Conservation (phyloP, 768 basidiomycete species). For the Paxillus rubicundulus region DNA sequence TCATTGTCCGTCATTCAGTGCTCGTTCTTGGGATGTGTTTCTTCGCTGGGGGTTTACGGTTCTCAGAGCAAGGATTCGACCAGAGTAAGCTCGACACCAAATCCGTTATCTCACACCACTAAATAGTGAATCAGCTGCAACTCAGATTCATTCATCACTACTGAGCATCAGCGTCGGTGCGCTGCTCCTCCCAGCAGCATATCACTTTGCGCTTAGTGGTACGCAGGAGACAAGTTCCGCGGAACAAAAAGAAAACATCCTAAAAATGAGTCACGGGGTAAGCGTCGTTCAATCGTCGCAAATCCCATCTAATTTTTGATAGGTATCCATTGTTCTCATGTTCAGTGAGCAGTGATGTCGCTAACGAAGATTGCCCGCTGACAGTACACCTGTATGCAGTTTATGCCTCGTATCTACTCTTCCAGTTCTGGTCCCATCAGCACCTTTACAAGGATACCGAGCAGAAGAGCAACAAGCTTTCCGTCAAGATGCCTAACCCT, state of each 20-base stretch:
- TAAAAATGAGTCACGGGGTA: constrained; percentile 53
- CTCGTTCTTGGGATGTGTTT: constrained; percentile 90
- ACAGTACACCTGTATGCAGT: constrained; percentile 31
- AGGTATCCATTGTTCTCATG: constrained; percentile 53
- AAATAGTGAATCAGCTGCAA: constrained; percentile 39
- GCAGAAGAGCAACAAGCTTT: constrained; percentile 41
- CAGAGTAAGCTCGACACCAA: constrained; percentile 46
- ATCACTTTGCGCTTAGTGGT: constrained; percentile 53
- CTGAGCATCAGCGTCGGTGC: constrained; percentile 79
- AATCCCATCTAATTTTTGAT: constrained; percentile 3
- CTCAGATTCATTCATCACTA: constrained; percentile 73
- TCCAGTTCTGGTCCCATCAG: constrained; percentile 57
- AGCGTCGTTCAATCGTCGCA: constrained; percentile 17
- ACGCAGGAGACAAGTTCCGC: constrained; percentile 14
- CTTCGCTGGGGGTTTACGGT: constrained; percentile 77
- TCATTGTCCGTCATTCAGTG: constrained; percentile 39
- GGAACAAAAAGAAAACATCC: constrained; percentile 40
- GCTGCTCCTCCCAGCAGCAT: constrained; percentile 76
- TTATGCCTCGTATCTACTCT: constrained; percentile 49
- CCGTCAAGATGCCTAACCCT: constrained; percentile 32
- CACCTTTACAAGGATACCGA: constrained; percentile 49
- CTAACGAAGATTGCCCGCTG: background rate
- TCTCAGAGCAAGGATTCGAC: constrained; percentile 78
- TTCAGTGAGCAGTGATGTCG: constrained; percentile 39
- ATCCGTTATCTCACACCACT: background rate